These are phyloP conservation scores for Colletotrichum sp. DNA, from an alignment of 2,329 filamentous ascomycete species.

Conservation along the genomic window DNA sequence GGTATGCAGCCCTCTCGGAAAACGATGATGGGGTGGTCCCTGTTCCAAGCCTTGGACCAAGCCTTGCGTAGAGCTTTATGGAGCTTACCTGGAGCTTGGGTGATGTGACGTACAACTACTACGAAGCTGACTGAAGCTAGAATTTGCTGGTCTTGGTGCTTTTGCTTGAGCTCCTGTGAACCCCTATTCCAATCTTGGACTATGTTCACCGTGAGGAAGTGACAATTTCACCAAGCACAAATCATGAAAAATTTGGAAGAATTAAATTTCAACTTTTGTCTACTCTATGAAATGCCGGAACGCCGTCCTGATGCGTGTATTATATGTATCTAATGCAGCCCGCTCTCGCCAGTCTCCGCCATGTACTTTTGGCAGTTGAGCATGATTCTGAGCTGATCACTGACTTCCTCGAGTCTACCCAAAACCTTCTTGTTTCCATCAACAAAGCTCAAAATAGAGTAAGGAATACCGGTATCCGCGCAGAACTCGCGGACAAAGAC, in stretches of 20 bases:
- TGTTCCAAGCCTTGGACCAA: background rate
- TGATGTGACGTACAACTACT: background rate
- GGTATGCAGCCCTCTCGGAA: background rate
- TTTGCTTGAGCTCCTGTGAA: background rate
- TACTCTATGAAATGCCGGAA: slow-evolving; percentile 7
- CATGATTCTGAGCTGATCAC: slow-evolving; percentile 64
- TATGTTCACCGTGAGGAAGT: accelerated
- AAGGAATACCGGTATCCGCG: slow-evolving; percentile 66
- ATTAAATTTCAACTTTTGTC: slow-evolving; percentile 4
- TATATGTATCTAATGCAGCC: slow-evolving; percentile 33
- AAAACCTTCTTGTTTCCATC: slow-evolving; percentile 64
- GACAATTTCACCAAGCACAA: background rate
- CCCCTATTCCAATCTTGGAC: accelerated
- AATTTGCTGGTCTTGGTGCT: background rate
- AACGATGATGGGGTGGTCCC: background rate
- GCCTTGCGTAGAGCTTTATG: background rate
- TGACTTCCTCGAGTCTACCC: slow-evolving; percentile 58
- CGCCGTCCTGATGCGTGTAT: slow-evolving; percentile 6
- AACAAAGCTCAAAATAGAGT: slow-evolving; percentile 65
- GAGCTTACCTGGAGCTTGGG: background rate
- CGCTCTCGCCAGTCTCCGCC: slow-evolving; percentile 52
- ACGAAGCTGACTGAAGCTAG: background rate
- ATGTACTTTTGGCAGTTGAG: slow-evolving; percentile 60
- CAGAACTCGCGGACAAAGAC: slow-evolving; percentile 67
- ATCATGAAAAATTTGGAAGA: background rate